Evolutionary conservation across 2,329 filamentous ascomycete genomes (phyloP), one percentile per base, ranked within the genome.

Genomic region (Colletotrichum musicola): DNA sequence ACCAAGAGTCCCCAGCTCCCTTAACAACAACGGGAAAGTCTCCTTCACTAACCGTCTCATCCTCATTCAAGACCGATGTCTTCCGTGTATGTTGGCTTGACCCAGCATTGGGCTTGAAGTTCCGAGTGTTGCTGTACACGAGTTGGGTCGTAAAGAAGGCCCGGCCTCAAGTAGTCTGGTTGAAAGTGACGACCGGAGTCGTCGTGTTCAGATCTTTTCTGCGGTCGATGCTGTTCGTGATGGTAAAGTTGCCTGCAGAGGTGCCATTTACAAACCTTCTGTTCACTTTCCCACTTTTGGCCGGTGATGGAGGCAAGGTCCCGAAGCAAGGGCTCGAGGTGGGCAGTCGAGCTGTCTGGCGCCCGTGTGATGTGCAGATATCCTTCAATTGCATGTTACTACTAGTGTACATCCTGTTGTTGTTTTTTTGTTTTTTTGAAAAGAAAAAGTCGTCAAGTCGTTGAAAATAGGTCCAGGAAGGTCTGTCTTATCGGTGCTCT

Each of bases 271-370:
- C 56, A 18, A 59, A 59, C 5, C 25, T 59, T 27, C 44, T 44
- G 25, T 59, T 59, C 1, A 47, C 56, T 38, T 49, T 59, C 56
- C 56, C 56, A 49, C 12, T 59, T 59, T n/a, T 59, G 25, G 14
- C 42, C 56, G 12, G 56, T 59, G 25, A 50, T 59, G 16, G 56
- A 49, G 4, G 56, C 42, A n/a, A 59, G 56, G 30, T 59, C 25
- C 56, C 56, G 49, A 38, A 16, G 25, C 22, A 59, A 49, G 25
- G 42, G 22, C 22, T 25, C 22, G 22, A 25, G 22, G 22, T 25
- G 22, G 22, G 22, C 22, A 4, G 4, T 4, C 22, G 22, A 25
- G 22, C 22, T 25, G 22, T 25, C 22, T 25, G 22, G 22, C 22
- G 4, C 4, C 22, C 22, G 3, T 2, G 22, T 25, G 22, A 25